Evolutionary conservation across 148 eudicot species (phyloP).

Genomic region (Mesembryanthemum crystallinum): DNA sequence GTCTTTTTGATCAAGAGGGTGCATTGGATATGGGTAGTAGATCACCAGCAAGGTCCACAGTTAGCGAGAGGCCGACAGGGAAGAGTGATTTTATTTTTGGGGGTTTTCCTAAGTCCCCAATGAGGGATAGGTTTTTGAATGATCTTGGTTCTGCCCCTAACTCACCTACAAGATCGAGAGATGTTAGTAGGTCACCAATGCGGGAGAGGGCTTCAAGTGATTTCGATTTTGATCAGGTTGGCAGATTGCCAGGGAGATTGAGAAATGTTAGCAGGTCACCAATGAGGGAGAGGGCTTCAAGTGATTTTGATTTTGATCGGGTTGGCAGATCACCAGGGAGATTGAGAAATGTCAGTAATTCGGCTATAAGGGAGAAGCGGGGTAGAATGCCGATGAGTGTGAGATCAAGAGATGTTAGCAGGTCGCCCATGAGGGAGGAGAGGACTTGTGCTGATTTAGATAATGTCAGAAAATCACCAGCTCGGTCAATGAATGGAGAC

Average conservation of each 20-base stretch:
- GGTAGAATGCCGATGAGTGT: conserved; percentile 15
- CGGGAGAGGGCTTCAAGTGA: conserved; percentile 21
- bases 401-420: conserved; percentile 21
- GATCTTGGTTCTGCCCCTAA: conserved; percentile 22
- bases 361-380: too few species aligned
- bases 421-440: conserved; percentile 27
- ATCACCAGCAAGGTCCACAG: conserved; percentile 26
- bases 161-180: conserved; percentile 9
- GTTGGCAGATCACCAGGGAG: too few species aligned
- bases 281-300: conserved; percentile 12
- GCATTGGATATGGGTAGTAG: conserved; percentile 14
- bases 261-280: conserved; percentile 25
- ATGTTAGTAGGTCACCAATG: conserved; percentile 21
- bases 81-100: conserved; percentile 18
- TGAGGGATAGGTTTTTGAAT: conserved; percentile 30
- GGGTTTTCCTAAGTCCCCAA: conserved; percentile 28
- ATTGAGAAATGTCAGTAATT: too few species aligned
- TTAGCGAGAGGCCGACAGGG: conserved; percentile 23
- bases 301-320: too few species aligned
- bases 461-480: conserved; percentile 22
- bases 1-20: conserved; percentile 19
- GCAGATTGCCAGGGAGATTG: conserved; percentile 1
- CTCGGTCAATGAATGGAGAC: conserved; percentile 21
- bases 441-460: neutral
- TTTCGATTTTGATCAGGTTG: conserved; percentile 18